A percentile compares a stretch with the other conserved stretches of the same genome.
Evolutionary conservation across 768 basidiomycete species (phyloP).

Genomic region (Pluteus cervinus): DNA sequence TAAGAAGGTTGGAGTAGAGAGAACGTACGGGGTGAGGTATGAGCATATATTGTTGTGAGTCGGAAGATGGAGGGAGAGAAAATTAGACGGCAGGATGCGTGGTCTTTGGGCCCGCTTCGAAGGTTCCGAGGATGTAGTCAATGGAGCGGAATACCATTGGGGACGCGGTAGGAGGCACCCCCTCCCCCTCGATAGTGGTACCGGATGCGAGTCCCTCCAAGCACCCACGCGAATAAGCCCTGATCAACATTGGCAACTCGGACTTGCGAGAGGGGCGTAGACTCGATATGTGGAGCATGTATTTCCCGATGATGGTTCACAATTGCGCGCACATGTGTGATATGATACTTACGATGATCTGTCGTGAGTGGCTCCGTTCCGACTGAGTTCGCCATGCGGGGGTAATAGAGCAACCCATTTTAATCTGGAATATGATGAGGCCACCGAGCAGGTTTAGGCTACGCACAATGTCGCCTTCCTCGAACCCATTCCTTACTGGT

Average conservation of each 20-base stretch:
- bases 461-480: slow-evolving; percentile 68
- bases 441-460: no score
- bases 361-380: slow-evolving; percentile 81
- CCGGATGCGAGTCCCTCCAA: slow-evolving; percentile 78
- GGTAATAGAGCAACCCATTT: slow-evolving; percentile 87
- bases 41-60: no score
- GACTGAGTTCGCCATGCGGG: slow-evolving; percentile 69
- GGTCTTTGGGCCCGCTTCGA: no score
- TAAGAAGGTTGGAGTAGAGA: no score
- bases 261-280: slow-evolving; percentile 87
- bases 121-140: no score
- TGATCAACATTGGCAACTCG: slow-evolving; percentile 81
- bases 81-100: no score
- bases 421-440: slow-evolving; percentile 79
- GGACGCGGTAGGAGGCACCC: no score
- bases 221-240: slow-evolving; percentile 90
- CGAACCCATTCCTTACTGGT: slow-evolving; percentile 82
- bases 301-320: slow-evolving; percentile 68
- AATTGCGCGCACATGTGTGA: no score
- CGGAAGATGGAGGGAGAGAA: no score
- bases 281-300: slow-evolving; percentile 90
- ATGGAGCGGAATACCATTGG: no score
- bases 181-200: no score
- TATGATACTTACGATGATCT: slow-evolving; percentile 99
- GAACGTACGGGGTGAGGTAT: no score